phyloP scores from a whole-genome alignment of 306 rosid species.

The Ziziphus jujuba region DNA sequence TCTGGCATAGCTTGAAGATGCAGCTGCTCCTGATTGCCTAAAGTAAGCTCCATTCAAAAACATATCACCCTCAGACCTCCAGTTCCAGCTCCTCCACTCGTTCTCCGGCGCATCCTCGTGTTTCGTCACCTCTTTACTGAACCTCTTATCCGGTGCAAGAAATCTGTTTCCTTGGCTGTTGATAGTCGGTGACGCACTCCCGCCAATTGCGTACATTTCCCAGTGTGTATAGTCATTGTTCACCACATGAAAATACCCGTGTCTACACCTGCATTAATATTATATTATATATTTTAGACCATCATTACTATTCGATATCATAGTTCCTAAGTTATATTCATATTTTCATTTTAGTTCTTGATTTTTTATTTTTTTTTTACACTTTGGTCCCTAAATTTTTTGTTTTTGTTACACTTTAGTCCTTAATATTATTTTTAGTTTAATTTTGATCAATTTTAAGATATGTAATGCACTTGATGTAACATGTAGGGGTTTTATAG shows the following conservation, averaged over 20 bases:
- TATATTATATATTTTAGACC: background rate
- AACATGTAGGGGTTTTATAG: too few species aligned
- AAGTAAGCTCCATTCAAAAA: slow-evolving; percentile 82
- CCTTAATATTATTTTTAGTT: too few species aligned
- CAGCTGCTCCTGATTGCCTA: slow-evolving; percentile 64
- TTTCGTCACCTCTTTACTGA: slow-evolving; percentile 75
- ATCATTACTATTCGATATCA: too few species aligned
- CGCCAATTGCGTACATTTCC: slow-evolving; percentile 97
- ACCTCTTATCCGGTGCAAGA: slow-evolving; percentile 57
- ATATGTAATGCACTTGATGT: too few species aligned
- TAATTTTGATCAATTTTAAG: too few species aligned
- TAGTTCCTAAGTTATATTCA: too few species aligned
- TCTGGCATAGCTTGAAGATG: slow-evolving; percentile 59
- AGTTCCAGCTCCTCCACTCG: slow-evolving; percentile 76
- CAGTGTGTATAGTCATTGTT: slow-evolving; percentile 93
- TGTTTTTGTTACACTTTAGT: too few species aligned
- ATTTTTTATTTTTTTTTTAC: too few species aligned
- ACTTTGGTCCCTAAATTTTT: too few species aligned
- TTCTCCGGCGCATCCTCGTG: slow-evolving; percentile 65
- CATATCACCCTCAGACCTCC: slow-evolving; percentile 88
- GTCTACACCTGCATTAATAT: slow-evolving; percentile 64
- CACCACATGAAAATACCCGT: slow-evolving; percentile 87
- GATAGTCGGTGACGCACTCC: slow-evolving; percentile 85
- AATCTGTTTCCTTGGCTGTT: slow-evolving; percentile 86
- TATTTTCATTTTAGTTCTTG: too few species aligned